Conservation (phyloP, 371 early-diverging fungal species). For the Phascolomyces articulosus region DNA sequence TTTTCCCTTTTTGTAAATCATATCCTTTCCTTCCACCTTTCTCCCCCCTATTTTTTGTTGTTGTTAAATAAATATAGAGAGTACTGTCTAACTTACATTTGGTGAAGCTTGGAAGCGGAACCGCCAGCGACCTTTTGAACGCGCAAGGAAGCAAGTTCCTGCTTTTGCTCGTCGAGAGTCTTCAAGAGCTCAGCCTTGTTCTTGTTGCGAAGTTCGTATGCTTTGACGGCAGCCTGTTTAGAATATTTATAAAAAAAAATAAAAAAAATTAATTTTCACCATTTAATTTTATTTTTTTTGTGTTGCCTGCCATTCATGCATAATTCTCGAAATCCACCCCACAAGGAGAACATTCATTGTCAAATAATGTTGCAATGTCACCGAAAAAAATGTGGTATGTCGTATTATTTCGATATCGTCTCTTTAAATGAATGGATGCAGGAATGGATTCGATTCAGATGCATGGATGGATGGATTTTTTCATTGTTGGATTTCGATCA, state of each 20-base stretch:
- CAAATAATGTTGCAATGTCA: too few relatives aligned
- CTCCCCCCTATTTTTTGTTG: too few relatives aligned
- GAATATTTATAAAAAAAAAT: constrained; percentile 15
- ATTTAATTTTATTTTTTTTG: too few relatives aligned
- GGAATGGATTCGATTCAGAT: constrained; percentile 9
- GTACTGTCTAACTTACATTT: constrained; percentile 70
- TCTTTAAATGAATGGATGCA: background rate
- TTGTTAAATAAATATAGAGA: too few relatives aligned
- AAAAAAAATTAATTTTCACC: constrained; percentile 23
- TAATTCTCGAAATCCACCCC: background rate
- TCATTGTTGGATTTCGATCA: background rate
- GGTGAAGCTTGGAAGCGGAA: constrained; percentile 73
- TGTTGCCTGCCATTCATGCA: background rate
- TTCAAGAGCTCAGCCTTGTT: constrained; percentile 87
- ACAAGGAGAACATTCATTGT: background rate
- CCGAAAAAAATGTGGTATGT: too few relatives aligned
- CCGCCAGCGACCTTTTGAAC: constrained; percentile 90
- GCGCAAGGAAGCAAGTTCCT: constrained; percentile 87
- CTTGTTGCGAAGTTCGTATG: constrained; percentile 89
- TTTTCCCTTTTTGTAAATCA: too few relatives aligned
- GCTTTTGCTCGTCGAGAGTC: constrained; percentile 90
- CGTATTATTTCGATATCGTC: too few relatives aligned
- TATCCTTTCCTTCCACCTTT: background rate
- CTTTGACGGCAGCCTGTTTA: constrained; percentile 77
- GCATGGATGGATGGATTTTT: constrained; percentile 17